Percentiles rank a stretch among this genome's conserved stretches.
phyloP scores from a whole-genome alignment of 768 basidiomycete genomes.

The Pleurotus pulmonarius region DNA sequence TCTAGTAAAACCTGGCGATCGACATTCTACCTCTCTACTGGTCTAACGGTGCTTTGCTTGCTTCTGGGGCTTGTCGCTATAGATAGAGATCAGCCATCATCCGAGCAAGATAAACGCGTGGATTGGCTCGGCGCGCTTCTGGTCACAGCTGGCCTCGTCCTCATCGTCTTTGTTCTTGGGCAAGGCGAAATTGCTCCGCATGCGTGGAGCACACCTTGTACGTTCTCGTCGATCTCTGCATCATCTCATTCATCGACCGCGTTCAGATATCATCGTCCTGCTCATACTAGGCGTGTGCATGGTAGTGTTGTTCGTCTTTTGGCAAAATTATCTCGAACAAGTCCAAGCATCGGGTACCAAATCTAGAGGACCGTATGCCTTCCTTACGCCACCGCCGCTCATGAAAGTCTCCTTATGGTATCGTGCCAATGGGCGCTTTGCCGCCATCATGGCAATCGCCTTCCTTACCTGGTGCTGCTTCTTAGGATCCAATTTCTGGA shows the following conservation, averaged over 20 bases:
- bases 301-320: constrained; percentile 49
- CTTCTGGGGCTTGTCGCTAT: constrained; percentile 42
- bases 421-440: constrained; percentile 53
- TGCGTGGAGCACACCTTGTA: constrained; percentile 51
- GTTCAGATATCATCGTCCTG: constrained; percentile 58
- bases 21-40: constrained; percentile 40
- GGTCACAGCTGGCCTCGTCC: constrained; percentile 55
- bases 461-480: constrained; percentile 60
- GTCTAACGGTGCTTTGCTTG: constrained; percentile 36
- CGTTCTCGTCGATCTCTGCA: constrained; percentile 8
- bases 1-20: constrained; percentile 47
- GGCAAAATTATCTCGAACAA: constrained; percentile 58
- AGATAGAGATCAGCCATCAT: constrained; percentile 39
- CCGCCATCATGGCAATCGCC: constrained; percentile 52
- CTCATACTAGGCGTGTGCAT: constrained; percentile 58
- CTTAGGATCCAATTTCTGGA: constrained; percentile 42
- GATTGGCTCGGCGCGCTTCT: constrained; percentile 75
- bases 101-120: constrained; percentile 35
- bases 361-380: background rate
- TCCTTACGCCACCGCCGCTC: constrained; percentile 46
- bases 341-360: background rate
- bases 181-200: constrained; percentile 53
- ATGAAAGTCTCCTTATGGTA: constrained; percentile 58
- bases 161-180: constrained; percentile 67
- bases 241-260: constrained; percentile 11